These are phyloP conservation scores for Dendrocalamus sinicus DNA, from an alignment of 176 grass and related monocot species.

Conservation along the genomic window DNA sequence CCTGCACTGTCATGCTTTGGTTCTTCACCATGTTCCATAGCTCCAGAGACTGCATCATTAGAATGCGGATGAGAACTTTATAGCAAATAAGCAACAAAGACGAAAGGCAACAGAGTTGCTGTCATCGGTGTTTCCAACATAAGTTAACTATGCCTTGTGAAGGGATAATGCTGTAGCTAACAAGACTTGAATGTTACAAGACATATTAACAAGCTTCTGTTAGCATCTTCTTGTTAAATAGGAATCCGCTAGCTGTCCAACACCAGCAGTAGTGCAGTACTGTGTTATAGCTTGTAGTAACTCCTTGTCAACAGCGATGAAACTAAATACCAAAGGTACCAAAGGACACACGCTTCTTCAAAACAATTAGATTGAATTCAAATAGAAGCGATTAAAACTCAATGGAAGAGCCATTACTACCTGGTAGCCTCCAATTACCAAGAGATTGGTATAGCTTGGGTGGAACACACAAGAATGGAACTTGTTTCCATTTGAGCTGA, in stretches of 20 bases:
- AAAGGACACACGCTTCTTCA: neutral
- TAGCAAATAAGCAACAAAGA: neutral
- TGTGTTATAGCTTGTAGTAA: neutral
- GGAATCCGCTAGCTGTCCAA: neutral
- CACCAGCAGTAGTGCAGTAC: neutral
- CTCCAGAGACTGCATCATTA: conserved; percentile 73
- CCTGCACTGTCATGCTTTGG: conserved; percentile 78
- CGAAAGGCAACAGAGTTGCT: neutral
- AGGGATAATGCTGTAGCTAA: neutral
- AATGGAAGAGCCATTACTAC: conserved; percentile 45
- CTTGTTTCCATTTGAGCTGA: conserved; percentile 93
- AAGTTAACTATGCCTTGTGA: neutral
- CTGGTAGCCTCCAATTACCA: conserved; percentile 95
- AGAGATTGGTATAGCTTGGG: conserved; percentile 75
- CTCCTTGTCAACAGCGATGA: neutral
- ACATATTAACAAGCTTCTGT: neutral
- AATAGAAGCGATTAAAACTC: neutral
- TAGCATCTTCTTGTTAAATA: neutral
- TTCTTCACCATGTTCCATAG: conserved; percentile 95
- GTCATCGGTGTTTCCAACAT: neutral
- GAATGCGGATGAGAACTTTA: conserved; percentile 32
- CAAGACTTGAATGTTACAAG: neutral
- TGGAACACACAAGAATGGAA: conserved; percentile 98
- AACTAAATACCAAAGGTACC: neutral
- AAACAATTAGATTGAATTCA: neutral